Evolutionary conservation across 2,329 filamentous ascomycete genomes (phyloP).

Genomic region (Sporothrix protearum): DNA sequence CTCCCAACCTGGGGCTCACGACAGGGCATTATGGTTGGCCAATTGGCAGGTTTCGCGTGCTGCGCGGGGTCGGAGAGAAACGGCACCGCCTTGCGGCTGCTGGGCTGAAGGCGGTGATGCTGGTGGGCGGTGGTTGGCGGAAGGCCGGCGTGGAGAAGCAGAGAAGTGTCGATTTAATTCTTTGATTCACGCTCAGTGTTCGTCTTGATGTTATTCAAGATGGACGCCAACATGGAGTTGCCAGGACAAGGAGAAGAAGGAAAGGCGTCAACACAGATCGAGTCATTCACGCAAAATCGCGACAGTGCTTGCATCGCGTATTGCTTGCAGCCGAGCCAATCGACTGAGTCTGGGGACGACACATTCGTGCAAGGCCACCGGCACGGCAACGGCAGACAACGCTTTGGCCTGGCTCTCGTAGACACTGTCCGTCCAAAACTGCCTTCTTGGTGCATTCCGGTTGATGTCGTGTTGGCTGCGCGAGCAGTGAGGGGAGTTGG

Average conservation of each 20-base stretch:
- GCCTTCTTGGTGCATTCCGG: too few species aligned
- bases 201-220: not conserved
- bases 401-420: too few species aligned
- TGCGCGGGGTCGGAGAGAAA: not conserved
- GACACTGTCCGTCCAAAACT: not conserved
- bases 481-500: too few species aligned
- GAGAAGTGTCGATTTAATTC: too few species aligned
- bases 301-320: not conserved
- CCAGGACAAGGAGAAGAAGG: too few species aligned
- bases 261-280: not conserved
- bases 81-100: not conserved
- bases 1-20: constrained; percentile 5
- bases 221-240: too few species aligned
- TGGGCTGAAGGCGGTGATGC: constrained; percentile 11
- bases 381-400: not conserved
- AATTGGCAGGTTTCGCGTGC: constrained; percentile 15
- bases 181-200: not conserved
- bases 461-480: too few species aligned
- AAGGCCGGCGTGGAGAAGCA: too few species aligned
- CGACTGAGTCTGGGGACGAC: not conserved
- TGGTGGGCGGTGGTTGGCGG: too few species aligned
- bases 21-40: constrained; percentile 22
- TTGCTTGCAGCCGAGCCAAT: not conserved
- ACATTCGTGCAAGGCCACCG: not conserved
- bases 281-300: not conserved